Base-by-base conservation (phyloP, 2,329 filamentous ascomycete species). In the Saccharata proteae region DNA sequence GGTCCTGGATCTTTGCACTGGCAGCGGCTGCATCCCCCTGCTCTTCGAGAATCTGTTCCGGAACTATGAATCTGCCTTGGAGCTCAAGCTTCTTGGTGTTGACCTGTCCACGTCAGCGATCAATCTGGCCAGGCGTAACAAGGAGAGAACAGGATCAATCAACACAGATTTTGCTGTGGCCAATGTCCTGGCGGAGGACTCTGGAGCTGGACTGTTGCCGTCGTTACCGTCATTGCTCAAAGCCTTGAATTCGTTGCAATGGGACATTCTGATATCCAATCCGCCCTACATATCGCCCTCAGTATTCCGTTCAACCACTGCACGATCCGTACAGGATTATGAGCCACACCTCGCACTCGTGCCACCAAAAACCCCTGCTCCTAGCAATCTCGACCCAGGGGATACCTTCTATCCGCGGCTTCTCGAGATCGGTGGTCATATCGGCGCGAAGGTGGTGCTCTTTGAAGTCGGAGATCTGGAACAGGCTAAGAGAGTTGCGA, bases 1-100 rank as follows among this genome's bases (percentile, higher is more conserved):
- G 9, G 62, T 96, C 23, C 54, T 94, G 6, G 90, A 98, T 53
- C 64, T 94, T 17, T 96, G 90, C 54, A 86, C 84, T 0, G 90
- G 90, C 7, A 83, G 81, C 4, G 90, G 90, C 4, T 94, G 88
- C 57, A 93, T 96, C 40, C 71, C 84, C 0, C 67, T 96, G 6
- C 69, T 83, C 3, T 64, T 93, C 5, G 72, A 80, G 39, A 63
- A 75, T 20, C 64, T 77, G 7, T 66, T 84, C 36, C 49, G 45
- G 18, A 43, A 49, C 3, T 45, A 53, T 7, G 10, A 6, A 5
- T 40, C 38, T 16, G 29, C 49, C 10, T 16, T 46, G 9, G 13
- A 43, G 3, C 42, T 82, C 6, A 52, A 59, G 4, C 58, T 82
- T n/a, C 46, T 66, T 1, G 88, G 82, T 4, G 54, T 93, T 12